phyloP scores from a whole-genome alignment of 176 grass and related monocot species.

The Zoysia japonica region DNA sequence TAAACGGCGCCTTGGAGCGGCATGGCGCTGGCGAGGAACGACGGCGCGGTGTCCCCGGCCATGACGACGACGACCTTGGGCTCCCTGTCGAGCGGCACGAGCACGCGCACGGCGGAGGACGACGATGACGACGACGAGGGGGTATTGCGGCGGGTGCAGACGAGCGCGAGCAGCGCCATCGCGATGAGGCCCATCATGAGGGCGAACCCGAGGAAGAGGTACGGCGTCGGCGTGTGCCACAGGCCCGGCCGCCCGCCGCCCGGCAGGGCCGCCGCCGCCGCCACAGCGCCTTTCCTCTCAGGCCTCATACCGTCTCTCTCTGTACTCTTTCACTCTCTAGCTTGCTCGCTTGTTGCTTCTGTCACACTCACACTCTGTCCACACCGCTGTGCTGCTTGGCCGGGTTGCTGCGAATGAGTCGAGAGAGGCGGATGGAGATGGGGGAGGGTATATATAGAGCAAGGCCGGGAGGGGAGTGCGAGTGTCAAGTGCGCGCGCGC shows the following conservation, averaged over 20 bases:
- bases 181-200: slow-evolving; percentile 37
- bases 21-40: slow-evolving; percentile 49
- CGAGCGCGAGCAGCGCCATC: slow-evolving; percentile 38
- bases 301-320: background rate
- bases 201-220: slow-evolving; percentile 35
- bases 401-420: no score
- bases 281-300: background rate
- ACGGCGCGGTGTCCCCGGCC: slow-evolving; percentile 31
- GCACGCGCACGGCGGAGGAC: background rate
- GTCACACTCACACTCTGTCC: background rate
- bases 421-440: no score
- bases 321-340: background rate
- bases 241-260: background rate
- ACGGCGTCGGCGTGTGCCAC: slow-evolving; percentile 52
- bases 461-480: no score
- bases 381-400: no score
- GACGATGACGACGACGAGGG: background rate
- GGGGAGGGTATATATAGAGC: no score
- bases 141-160: slow-evolving; percentile 35
- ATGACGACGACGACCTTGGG: slow-evolving; percentile 47
- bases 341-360: background rate
- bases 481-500: no score
- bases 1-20: background rate
- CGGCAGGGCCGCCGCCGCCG: background rate
- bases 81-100: slow-evolving; percentile 40